A percentile compares a stretch with the other conserved stretches of the same genome.
phyloP scores from a whole-genome alignment of 2,329 filamentous ascomycete species.

The Penicillium nordicum region DNA sequence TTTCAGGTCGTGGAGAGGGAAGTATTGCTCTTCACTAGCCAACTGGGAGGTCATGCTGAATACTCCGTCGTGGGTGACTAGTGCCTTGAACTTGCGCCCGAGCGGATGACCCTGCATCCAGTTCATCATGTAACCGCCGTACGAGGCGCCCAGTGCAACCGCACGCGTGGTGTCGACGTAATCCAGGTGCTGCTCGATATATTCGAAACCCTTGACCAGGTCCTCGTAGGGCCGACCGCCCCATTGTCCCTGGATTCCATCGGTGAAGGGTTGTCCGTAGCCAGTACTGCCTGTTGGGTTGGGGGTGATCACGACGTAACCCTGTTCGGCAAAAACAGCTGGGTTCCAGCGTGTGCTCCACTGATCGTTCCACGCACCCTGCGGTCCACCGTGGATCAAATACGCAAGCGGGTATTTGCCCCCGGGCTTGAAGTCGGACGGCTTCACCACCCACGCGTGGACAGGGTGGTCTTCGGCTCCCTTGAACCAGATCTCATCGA shows the following conservation, averaged over 20 bases:
- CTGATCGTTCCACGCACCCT: conserved; percentile 51
- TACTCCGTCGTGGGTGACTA: conserved; percentile 54
- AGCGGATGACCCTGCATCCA: conserved; percentile 57
- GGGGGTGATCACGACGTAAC: conserved; percentile 58
- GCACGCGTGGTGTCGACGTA: conserved; percentile 55
- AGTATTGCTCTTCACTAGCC: conserved; percentile 54
- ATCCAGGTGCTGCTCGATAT: conserved; percentile 49
- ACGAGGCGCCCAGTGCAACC: conserved; percentile 53
- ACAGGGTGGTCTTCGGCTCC: conserved; percentile 45
- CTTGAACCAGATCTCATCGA: conserved; percentile 46
- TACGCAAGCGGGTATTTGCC: conserved; percentile 55
- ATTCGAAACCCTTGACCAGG: conserved; percentile 52
- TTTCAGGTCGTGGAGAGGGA: conserved; percentile 52
- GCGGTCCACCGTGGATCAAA: conserved; percentile 54
- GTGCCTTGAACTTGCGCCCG: conserved; percentile 55
- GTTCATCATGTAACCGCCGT: conserved; percentile 61
- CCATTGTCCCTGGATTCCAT: conserved; percentile 52
- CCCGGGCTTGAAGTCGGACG: conserved; percentile 44
- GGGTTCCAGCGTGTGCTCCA: conserved; percentile 57
- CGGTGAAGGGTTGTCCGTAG: conserved; percentile 55
- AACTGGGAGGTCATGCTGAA: conserved; percentile 45
- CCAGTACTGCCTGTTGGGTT: conserved; percentile 59
- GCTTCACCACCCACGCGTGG: conserved; percentile 48
- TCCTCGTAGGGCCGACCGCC: conserved; percentile 56
- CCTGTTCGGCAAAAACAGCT: conserved; percentile 58